Percentiles rank a stretch among this genome's conserved stretches.
phyloP scores from a whole-genome alignment of 352 stramenopile genomes.

The Globisporangium iwayamae region DNA sequence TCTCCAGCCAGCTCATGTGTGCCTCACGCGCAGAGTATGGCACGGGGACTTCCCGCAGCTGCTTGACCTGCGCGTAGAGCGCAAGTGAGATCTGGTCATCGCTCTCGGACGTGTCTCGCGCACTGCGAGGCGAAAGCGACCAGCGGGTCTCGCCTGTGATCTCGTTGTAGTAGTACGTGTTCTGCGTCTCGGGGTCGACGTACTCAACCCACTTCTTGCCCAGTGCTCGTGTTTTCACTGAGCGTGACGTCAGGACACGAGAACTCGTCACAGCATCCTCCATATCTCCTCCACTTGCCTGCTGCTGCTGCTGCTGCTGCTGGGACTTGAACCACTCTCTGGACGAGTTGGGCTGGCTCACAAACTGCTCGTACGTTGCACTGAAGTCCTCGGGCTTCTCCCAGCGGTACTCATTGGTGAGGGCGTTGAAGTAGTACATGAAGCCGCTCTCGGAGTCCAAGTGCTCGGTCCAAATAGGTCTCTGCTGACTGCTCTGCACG shows the following conservation, averaged over 20 bases:
- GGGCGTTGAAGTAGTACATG: constrained; percentile 66
- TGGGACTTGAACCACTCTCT: constrained; percentile 61
- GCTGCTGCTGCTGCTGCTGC: constrained; percentile 7
- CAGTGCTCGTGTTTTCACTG: constrained; percentile 35
- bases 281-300: constrained; percentile 8
- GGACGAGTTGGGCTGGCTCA: constrained; percentile 36
- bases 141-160: constrained; percentile 84
- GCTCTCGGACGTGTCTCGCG: constrained; percentile 38
- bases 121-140: constrained; percentile 75
- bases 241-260: constrained; percentile 27
- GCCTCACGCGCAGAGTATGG: constrained; percentile 47
- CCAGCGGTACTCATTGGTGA: constrained; percentile 79
- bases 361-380: constrained; percentile 44
- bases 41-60: constrained; percentile 43
- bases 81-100: constrained; percentile 62
- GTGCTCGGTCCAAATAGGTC: constrained; percentile 68
- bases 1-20: constrained; percentile 73
- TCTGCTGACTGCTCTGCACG: constrained; percentile 21
- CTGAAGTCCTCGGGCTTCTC: constrained; percentile 66
- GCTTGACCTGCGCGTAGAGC: constrained; percentile 47
- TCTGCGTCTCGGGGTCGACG: constrained; percentile 66
- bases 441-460: constrained; percentile 39
- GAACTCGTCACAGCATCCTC: constrained; percentile 6
- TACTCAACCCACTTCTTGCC: constrained; percentile 84
- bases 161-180: constrained; percentile 92